phyloP scores from a whole-genome alignment of 495 filamentous ascomycete species.

The Penicillium coprophilum region DNA sequence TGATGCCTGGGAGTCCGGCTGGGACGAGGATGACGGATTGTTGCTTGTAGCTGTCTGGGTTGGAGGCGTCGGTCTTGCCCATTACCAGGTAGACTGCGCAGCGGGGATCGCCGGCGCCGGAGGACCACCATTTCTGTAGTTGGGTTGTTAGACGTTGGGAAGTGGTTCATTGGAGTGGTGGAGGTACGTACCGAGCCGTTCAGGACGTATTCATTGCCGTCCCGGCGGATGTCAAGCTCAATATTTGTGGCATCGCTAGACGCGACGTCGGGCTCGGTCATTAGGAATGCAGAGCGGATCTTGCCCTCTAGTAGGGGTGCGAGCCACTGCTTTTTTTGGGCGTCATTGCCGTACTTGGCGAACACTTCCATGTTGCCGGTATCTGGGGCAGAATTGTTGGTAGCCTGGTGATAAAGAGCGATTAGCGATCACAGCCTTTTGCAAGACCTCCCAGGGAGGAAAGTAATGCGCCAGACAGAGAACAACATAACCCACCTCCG shows the following conservation, averaged over 20 bases:
- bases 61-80: conserved; percentile 74
- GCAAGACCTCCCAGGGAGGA: neutral
- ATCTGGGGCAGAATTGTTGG: conserved; percentile 88
- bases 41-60: conserved; percentile 75
- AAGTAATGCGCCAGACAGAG: conserved; percentile 1
- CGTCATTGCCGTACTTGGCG: conserved; percentile 87
- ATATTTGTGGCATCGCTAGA: conserved; percentile 90
- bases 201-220: conserved; percentile 80
- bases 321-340: conserved; percentile 87
- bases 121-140: conserved; percentile 90
- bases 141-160: neutral
- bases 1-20: conserved; percentile 70
- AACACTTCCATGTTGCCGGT: conserved; percentile 96
- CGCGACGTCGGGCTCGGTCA: conserved; percentile 87
- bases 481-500: conserved; percentile 53
- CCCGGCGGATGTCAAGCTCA: conserved; percentile 71
- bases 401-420: conserved; percentile 51
- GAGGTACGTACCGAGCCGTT: conserved; percentile 68
- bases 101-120: conserved; percentile 84
- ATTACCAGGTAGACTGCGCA: conserved; percentile 90
- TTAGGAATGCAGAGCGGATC: conserved; percentile 87
- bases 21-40: conserved; percentile 90
- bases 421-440: conserved; percentile 7
- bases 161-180: neutral
- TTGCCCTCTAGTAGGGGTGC: conserved; percentile 78